Conservation (phyloP, 495 filamentous ascomycete species). For the Oleoguttula mirabilis region DNA sequence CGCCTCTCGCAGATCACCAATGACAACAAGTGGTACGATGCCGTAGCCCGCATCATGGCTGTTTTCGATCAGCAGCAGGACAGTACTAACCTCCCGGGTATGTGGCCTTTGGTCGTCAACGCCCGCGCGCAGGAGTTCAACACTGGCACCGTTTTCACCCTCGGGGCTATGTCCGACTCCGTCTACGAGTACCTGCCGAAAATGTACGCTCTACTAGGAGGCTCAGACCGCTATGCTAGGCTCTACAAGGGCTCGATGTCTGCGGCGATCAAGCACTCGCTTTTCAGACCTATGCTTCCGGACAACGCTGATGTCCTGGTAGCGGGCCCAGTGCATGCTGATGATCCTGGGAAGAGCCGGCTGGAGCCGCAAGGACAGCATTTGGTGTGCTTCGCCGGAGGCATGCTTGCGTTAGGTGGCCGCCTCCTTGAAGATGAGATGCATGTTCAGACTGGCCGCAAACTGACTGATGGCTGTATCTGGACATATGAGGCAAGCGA, state of each 20-base stretch:
- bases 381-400: constrained; percentile 48
- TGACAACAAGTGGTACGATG: constrained; percentile 28
- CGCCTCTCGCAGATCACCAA: constrained; percentile 26
- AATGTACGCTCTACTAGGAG: constrained; percentile 36
- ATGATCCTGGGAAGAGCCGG: not conserved
- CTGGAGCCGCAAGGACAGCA: constrained; percentile 40
- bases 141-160: constrained; percentile 25
- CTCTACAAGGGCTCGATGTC: constrained; percentile 26
- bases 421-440: constrained; percentile 43
- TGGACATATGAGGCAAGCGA: constrained; percentile 77
- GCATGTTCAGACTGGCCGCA: constrained; percentile 42
- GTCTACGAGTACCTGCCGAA: constrained; percentile 32
- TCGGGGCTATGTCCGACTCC: constrained; percentile 28
- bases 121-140: constrained; percentile 32
- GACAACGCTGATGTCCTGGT: constrained; percentile 26
- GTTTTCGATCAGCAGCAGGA: constrained; percentile 25
- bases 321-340: constrained; percentile 19
- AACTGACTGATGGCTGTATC: constrained; percentile 77
- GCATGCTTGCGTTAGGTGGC: constrained; percentile 43
- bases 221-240: constrained; percentile 20
- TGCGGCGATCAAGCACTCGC: constrained; percentile 21
- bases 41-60: constrained; percentile 23
- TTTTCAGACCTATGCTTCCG: constrained; percentile 28
- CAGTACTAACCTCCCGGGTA: constrained; percentile 24
- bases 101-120: constrained; percentile 31